These are phyloP conservation scores for Talaromyces sp. DNA, from an alignment of 2,329 filamentous ascomycete genomes.

Conservation along the genomic window DNA sequence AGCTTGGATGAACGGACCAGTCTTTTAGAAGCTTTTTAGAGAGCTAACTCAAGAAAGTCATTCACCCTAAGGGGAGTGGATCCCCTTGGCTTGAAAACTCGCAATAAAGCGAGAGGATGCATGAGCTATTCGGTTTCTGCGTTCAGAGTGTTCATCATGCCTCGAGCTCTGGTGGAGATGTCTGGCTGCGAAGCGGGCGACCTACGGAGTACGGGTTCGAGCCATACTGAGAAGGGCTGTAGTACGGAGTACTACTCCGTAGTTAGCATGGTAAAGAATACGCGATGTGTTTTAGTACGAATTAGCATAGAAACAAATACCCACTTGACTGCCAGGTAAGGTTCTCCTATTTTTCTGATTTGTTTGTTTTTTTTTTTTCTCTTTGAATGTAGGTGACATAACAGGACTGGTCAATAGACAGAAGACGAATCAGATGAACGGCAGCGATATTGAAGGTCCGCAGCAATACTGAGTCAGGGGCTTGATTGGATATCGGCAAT, in stretches of 20 bases:
- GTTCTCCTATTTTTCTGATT: slow-evolving; percentile 10
- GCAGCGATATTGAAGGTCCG: slow-evolving; percentile 5
- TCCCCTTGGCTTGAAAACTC: slow-evolving; percentile 2
- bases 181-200: background rate
- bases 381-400: slow-evolving; percentile 1
- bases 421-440: slow-evolving; percentile 7
- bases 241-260: slow-evolving; percentile 6
- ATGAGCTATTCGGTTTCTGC: slow-evolving; percentile 1
- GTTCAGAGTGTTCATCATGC: background rate
- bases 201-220: slow-evolving; percentile 6
- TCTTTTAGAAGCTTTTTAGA: background rate
- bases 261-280: slow-evolving; percentile 7
- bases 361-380: background rate
- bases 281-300: slow-evolving; percentile 2
- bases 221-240: slow-evolving; percentile 10
- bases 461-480: slow-evolving; percentile 2
- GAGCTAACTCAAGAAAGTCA: slow-evolving; percentile 10
- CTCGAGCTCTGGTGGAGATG: slow-evolving; percentile 15
- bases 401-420: slow-evolving; percentile 5
- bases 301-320: slow-evolving; percentile 5
- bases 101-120: slow-evolving; percentile 9
- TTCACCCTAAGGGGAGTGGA: slow-evolving; percentile 6
- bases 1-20: slow-evolving; percentile 10
- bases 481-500: slow-evolving; percentile 6
- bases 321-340: slow-evolving; percentile 7